phyloP scores from a whole-genome alignment of 768 basidiomycete species.

The Lentinula guzmanii region DNA sequence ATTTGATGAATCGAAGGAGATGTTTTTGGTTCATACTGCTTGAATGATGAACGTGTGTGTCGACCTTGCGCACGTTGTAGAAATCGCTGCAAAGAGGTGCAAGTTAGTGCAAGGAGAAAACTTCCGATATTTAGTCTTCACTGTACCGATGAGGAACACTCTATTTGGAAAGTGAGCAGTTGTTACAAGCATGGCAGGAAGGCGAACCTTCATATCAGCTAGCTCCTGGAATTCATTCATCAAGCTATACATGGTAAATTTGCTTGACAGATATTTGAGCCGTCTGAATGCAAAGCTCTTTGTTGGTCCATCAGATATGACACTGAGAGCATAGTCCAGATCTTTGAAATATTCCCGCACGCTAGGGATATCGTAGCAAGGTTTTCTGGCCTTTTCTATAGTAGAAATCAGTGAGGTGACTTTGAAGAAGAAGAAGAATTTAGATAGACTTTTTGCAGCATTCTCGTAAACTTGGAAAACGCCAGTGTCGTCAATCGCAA shows the following conservation, averaged over 20 bases:
- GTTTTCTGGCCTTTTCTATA: conserved; percentile 34
- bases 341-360: conserved; percentile 96
- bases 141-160: conserved; percentile 76
- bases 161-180: conserved; percentile 27
- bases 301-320: conserved; percentile 92
- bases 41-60: conserved; percentile 98
- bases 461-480: conserved; percentile 81
- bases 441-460: conserved; percentile 22
- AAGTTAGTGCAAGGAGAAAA: background rate
- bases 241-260: conserved; percentile 90
- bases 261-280: conserved; percentile 86
- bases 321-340: conserved; percentile 83
- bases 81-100: conserved; percentile 66
- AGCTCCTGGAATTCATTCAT: conserved; percentile 92
- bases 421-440: background rate
- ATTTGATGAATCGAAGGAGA: conserved; percentile 94
- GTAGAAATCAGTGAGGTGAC: background rate
- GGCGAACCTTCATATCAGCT: conserved; percentile 91
- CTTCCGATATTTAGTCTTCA: background rate
- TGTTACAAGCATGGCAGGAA: background rate
- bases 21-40: conserved; percentile 99
- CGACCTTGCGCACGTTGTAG: conserved; percentile 97
- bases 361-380: conserved; percentile 72
- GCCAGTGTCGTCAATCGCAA: conserved; percentile 78
- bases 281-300: conserved; percentile 94